These are phyloP conservation scores for Tritrichomonas musculus DNA, from an alignment of 208 protist genomes.

Conservation along the genomic window DNA sequence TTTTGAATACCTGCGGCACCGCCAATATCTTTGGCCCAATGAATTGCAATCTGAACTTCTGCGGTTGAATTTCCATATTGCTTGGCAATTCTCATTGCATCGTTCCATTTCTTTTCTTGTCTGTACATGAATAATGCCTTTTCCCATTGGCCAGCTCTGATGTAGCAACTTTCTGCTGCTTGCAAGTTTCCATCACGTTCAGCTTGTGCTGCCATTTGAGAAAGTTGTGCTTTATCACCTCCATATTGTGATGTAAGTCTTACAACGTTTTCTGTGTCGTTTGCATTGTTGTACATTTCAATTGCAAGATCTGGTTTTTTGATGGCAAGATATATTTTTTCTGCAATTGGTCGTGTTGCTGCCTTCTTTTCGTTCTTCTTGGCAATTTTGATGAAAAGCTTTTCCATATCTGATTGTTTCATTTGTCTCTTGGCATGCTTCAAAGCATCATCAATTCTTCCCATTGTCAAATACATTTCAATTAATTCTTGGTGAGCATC, in stretches of 20 bases:
- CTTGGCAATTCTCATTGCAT: conserved; percentile 9
- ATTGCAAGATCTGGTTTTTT: not conserved
- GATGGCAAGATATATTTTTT: not conserved
- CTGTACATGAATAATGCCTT: conserved; percentile 23
- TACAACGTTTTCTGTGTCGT: not conserved
- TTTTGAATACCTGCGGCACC: not conserved
- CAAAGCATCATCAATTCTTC: not conserved
- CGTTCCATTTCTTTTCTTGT: conserved; percentile 30
- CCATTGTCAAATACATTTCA: not conserved
- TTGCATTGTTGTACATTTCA: not conserved
- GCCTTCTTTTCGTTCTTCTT: conserved; percentile 26
- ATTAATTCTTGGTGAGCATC: conserved; percentile 17
- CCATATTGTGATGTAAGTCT: not conserved
- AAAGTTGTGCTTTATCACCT: not conserved
- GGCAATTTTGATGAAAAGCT: not conserved
- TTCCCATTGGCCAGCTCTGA: not conserved
- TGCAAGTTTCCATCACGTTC: not conserved
- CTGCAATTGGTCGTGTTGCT: not conserved
- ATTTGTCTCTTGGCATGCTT: not conserved
- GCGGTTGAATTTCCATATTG: not conserved
- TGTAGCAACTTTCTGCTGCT: not conserved
- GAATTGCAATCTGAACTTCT: not conserved
- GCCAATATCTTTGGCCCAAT: conserved; percentile 12
- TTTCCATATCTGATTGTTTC: not conserved
- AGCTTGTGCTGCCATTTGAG: not conserved